Percentiles rank a stretch among this genome's conserved stretches.
Evolutionary conservation across 257 asterid species (phyloP).

Genomic region (Ophiorrhiza pumila): DNA sequence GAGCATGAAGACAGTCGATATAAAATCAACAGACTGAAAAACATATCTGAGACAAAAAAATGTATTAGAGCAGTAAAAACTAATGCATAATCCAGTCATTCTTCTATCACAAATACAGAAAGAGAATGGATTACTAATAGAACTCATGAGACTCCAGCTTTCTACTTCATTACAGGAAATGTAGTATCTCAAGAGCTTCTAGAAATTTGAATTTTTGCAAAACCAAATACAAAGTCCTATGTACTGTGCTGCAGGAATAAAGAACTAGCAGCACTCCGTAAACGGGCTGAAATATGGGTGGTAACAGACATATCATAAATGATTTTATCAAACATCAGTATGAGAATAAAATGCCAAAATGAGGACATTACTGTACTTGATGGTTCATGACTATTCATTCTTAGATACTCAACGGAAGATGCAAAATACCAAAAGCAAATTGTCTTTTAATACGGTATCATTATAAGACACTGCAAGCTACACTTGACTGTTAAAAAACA

Average conservation of each 20-base stretch:
- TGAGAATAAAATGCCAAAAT: neutral
- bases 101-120: neutral
- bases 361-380: neutral
- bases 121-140: neutral
- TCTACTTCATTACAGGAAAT: neutral
- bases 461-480: neutral
- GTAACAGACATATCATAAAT: neutral
- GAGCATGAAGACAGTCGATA: neutral
- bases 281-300: neutral
- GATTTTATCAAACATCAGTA: neutral
- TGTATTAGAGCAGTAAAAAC: neutral
- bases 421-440: neutral
- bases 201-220: neutral
- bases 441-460: neutral
- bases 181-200: neutral
- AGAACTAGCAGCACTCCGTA: neutral
- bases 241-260: neutral
- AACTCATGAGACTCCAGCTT: neutral
- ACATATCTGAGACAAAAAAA: neutral
- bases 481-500: neutral
- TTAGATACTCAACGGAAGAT: neutral
- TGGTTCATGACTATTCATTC: neutral
- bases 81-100: neutral
- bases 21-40: neutral
- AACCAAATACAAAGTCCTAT: neutral